Evolutionary conservation across 148 eudicot species (phyloP), one percentile per base, ranked within the genome.

Genomic region (Talinum fruticosum): DNA sequence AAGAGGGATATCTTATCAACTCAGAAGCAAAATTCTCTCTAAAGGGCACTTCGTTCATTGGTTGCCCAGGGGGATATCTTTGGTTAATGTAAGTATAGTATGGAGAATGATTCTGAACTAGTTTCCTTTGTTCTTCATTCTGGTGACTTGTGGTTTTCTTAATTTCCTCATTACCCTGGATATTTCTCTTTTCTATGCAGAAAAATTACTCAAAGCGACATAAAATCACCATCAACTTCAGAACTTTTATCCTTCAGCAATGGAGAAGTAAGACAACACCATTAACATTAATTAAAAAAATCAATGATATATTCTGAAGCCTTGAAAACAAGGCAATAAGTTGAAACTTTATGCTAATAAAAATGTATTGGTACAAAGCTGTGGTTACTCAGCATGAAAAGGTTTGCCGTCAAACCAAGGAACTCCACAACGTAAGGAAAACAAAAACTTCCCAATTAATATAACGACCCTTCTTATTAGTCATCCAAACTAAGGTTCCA

Each of bases 301-400:
- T 19, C 21, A 66, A 2, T 8, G 8, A 16, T 33, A 24, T 34
- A 66, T 66, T 16, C 41, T 13, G 15, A 14, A 34, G 70, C 70
- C 38, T 33, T 35, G n/a, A 66, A 66, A 66, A 66, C 70, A 66
- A 65, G 68, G 34, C 35, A 28, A 66, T 12, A 24, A 59, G 64
- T 66, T 15, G 1, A 32, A 30, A 66, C 3, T 10, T 1, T 68
- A 36, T 68, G 45, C 72, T 68, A 34, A 68, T 47, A 36, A 68
- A 68, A n/a, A 34, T 8, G 72, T n/a, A 33, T 34, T 5, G 41
- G 34, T 35, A 34, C 8, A 34, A 36, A 8, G 26, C 41, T 33
- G 19, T 62, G 26, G 8, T 68, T 14, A 66, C 33, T 62, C 10
- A 64, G 67, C 34, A 30, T 32, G 18, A 10, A 68, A 35, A 21